phyloP scores from a whole-genome alignment of 1,284 basidiomycete genomes.

The Ganoderma meredithae region DNA sequence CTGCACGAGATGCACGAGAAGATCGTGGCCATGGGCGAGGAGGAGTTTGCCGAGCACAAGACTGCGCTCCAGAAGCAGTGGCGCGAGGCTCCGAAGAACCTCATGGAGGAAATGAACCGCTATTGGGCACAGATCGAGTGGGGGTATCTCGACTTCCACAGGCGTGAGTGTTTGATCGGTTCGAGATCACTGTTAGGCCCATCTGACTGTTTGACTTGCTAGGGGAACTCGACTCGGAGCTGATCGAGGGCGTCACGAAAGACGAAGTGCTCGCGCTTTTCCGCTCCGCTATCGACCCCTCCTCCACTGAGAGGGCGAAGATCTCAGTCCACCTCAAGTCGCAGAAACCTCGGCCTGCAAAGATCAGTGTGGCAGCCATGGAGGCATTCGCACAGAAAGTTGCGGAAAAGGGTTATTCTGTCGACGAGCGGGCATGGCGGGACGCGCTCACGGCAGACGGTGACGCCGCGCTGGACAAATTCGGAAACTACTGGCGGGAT shows the following conservation, averaged over 20 bases:
- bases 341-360: conserved; percentile 63
- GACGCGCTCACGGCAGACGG: conserved; percentile 53
- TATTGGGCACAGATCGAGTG: conserved; percentile 80
- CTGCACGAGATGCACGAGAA: conserved; percentile 68
- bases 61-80: conserved; percentile 69
- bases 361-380: conserved; percentile 73
- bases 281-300: conserved; percentile 74
- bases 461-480: conserved; percentile 56
- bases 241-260: conserved; percentile 73
- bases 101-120: conserved; percentile 65
- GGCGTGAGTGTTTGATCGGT: conserved; percentile 53
- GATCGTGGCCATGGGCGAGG: conserved; percentile 55
- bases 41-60: conserved; percentile 65
- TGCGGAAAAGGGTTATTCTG: conserved; percentile 55
- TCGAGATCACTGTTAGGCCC: conserved; percentile 41
- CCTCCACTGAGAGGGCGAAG: conserved; percentile 75
- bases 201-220: conserved; percentile 8
- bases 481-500: conserved; percentile 64
- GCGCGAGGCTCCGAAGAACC: conserved; percentile 78
- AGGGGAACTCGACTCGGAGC: conserved; percentile 75
- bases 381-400: conserved; percentile 69
- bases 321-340: conserved; percentile 85
- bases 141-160: conserved; percentile 81
- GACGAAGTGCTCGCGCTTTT: conserved; percentile 84
- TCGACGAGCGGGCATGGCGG: conserved; percentile 58